These are phyloP conservation scores for Botrytis deweyae DNA, from an alignment of 2,329 filamentous ascomycete species.

Conservation along the genomic window DNA sequence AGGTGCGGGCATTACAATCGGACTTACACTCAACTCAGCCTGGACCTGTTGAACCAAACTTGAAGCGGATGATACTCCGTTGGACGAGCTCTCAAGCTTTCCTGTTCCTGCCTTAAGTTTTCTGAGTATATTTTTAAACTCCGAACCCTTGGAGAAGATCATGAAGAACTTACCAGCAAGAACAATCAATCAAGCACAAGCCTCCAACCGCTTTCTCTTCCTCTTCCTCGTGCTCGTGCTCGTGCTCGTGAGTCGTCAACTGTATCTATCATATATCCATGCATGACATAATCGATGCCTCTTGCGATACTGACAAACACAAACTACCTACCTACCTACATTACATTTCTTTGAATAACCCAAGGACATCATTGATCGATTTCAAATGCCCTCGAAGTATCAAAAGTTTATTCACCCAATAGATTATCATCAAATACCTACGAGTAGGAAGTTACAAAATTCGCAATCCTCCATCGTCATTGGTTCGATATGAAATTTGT, in stretches of 20 bases:
- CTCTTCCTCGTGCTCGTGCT: neutral
- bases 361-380: neutral
- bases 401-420: neutral
- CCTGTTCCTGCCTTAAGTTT: neutral
- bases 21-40: neutral
- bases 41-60: neutral
- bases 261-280: neutral
- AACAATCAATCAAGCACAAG: neutral
- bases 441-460: neutral
- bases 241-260: neutral
- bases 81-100: neutral
- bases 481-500: neutral
- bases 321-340: too few relatives aligned
- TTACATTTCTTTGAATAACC: neutral
- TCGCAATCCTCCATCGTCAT: neutral
- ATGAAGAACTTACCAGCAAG: neutral
- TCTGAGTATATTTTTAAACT: neutral
- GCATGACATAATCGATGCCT: neutral
- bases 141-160: neutral
- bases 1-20: neutral
- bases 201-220: neutral
- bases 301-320: neutral
- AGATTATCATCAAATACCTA: neutral
- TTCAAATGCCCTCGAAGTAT: neutral
- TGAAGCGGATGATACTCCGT: conserved; percentile 8